These are phyloP conservation scores for Hyphochytrium catenoides DNA, from an alignment of 352 stramenopile genomes.

Conservation along the genomic window DNA sequence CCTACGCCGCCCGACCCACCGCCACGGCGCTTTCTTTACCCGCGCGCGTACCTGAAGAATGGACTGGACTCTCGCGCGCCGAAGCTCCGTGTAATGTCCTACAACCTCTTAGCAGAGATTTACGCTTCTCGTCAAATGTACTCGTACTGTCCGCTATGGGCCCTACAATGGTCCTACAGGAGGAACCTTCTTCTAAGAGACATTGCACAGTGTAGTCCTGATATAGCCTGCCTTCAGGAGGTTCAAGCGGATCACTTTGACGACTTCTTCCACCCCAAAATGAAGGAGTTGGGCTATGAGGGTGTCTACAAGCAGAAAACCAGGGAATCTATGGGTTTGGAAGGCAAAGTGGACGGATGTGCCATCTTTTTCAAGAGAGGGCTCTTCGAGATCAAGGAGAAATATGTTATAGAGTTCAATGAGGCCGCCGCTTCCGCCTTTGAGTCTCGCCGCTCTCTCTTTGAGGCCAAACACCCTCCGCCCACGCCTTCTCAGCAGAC, in stretches of 20 bases:
- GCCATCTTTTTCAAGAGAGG: constrained; percentile 90
- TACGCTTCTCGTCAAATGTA: constrained; percentile 78
- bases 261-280: constrained; percentile 79
- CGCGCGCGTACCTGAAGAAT: not conserved
- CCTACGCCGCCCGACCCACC: constrained; percentile 17
- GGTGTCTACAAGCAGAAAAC: constrained; percentile 96
- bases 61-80: not conserved
- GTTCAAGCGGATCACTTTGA: constrained; percentile 97
- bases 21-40: not conserved
- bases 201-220: constrained; percentile 66
- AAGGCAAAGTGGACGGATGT: constrained; percentile 93
- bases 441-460: not conserved
- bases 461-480: not conserved
- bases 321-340: constrained; percentile 83
- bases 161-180: constrained; percentile 87
- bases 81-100: constrained; percentile 44
- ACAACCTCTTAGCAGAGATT: constrained; percentile 74
- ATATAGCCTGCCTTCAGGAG: constrained; percentile 94
- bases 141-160: constrained; percentile 89
- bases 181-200: constrained; percentile 67
- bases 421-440: constrained; percentile 25
- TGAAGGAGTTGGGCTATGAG: constrained; percentile 85
- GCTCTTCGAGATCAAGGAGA: constrained; percentile 63
- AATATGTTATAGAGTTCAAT: constrained; percentile 93
- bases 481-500: constrained; percentile 9